A percentile compares a stretch with the other conserved stretches of the same genome.
Evolutionary conservation across 163 green algal genomes (phyloP).

Genomic region (Chlorella variabilis): DNA sequence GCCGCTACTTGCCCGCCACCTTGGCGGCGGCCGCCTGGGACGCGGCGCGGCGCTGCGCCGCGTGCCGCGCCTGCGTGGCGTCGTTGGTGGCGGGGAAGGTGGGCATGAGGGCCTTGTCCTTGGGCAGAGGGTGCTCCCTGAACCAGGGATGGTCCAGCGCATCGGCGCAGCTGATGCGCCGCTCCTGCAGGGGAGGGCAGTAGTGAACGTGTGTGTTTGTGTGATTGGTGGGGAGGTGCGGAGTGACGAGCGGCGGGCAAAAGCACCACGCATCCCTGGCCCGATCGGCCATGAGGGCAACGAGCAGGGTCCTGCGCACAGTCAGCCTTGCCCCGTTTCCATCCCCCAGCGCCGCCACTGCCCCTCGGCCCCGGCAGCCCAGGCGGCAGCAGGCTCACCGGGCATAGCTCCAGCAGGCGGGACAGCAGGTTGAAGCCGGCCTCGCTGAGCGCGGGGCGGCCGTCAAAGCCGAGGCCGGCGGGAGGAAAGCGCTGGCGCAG

Average conservation of each 20-base stretch:
- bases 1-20: neutral
- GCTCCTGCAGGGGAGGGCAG: constrained; percentile 33
- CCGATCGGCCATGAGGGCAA: neutral
- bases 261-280: neutral
- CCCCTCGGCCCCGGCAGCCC: neutral
- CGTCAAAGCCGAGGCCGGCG: constrained; percentile 46
- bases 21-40: neutral
- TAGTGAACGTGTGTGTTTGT: too few relatives aligned
- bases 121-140: constrained; percentile 59
- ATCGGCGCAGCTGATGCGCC: constrained; percentile 68
- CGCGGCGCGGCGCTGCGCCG: neutral
- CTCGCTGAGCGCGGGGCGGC: constrained; percentile 55
- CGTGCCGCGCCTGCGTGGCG: constrained; percentile 18
- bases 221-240: too few relatives aligned
- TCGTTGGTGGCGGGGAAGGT: constrained; percentile 57
- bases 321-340: neutral
- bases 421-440: constrained; percentile 77
- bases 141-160: constrained; percentile 80
- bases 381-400: constrained; percentile 21
- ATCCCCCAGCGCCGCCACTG: too few relatives aligned
- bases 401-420: constrained; percentile 70
- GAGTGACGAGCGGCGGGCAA: neutral
- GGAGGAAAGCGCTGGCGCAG: constrained; percentile 67
- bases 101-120: constrained; percentile 65
- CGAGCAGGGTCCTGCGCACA: neutral